Base-by-base conservation (phyloP, 345 rosid species). In the Angophora floribunda region DNA sequence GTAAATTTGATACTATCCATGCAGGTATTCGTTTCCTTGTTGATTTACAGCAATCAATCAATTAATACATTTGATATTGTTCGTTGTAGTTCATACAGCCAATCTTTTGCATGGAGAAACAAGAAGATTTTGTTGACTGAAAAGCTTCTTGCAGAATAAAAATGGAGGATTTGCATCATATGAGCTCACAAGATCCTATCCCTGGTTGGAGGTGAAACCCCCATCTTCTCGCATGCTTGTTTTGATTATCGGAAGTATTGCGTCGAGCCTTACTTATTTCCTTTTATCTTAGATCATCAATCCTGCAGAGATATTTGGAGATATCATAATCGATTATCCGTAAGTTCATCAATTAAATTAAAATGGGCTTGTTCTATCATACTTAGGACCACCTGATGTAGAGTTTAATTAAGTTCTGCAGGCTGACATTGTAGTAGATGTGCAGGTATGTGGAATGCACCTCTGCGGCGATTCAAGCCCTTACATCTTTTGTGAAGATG, bases 161-260 rank as follows among this genome's bases (percentile, higher is more conserved):
- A 94, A 90, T 91, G 98, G 99, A 57, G 99, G 99, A 6, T 95
- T 95, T 91, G 96, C 97, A 6, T 91, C 99, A 4, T 96, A 94
- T 87, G 99, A 96, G 90, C 97, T 91, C 55, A 94, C 97, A 13
- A 92, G 98, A 93, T 95, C 98, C 32, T 93, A 94, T 89, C 85
- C 94, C 1, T 93, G 93, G 95, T 87, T 96, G 63, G 97, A 96
- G 97, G 97, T 93, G 84, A 87, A 87, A 1, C 44, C 41, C 50
- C n/a, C 12, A 36, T 21, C 19, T 17, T 41, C 41, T 85, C 13
- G n/a, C 6, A 7, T 36, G 6, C n/a, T 45, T 44, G 45, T 21
- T 41, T 36, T 52, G 50, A 44, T 70, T 86, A 61, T 32, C 14
- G 9, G 16, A 52, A 51, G 59, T 12, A 15, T 86, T 17, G 11